These are phyloP conservation scores for Panicum miliaceum DNA, from an alignment of 176 grass and related monocot species.

Conservation along the genomic window DNA sequence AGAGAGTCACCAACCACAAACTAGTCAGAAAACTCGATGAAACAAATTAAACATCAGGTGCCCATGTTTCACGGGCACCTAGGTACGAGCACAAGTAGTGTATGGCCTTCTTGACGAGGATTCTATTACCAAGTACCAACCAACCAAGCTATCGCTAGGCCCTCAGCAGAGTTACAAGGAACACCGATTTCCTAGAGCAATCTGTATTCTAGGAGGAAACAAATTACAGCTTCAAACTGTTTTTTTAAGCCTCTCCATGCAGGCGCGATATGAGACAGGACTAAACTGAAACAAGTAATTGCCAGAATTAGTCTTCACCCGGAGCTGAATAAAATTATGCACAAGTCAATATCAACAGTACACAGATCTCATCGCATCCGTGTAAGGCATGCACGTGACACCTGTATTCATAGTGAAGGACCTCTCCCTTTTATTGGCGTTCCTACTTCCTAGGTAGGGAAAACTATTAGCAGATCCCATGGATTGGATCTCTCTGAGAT, in stretches of 20 bases:
- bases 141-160: too few relatives aligned
- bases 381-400: conserved; percentile 36
- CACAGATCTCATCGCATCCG: conserved; percentile 16
- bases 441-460: not conserved
- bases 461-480: not conserved
- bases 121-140: too few relatives aligned
- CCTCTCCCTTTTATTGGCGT: conserved; percentile 6
- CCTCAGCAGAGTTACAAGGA: too few relatives aligned
- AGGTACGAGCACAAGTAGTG: too few relatives aligned
- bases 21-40: too few relatives aligned
- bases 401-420: conserved; percentile 13
- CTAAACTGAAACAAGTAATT: conserved; percentile 12
- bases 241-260: not conserved
- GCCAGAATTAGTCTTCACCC: conserved; percentile 13
- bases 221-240: too few relatives aligned
- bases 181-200: too few relatives aligned
- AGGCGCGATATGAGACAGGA: not conserved
- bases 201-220: too few relatives aligned
- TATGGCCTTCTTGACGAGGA: too few relatives aligned
- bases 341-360: conserved; percentile 26
- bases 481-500: conserved; percentile 8
- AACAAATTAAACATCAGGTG: too few relatives aligned
- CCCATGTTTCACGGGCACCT: too few relatives aligned
- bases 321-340: conserved; percentile 31
- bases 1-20: too few relatives aligned